Base-by-base conservation (phyloP, 495 filamentous ascomycete genomes). In the Trichoderma reesei region DNA sequence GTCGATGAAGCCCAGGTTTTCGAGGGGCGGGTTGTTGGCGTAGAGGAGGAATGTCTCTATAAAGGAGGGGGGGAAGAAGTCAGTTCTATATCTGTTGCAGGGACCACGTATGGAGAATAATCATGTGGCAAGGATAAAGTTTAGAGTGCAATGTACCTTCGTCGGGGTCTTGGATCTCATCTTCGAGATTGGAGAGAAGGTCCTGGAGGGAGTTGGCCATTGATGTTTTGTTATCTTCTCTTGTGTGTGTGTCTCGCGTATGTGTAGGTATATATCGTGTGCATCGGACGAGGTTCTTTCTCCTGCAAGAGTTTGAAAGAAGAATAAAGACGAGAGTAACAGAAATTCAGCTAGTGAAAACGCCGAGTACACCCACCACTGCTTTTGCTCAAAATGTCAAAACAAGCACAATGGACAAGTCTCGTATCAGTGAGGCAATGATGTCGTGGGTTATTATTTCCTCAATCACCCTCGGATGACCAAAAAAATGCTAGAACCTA, bases 41-140 rank as follows among this genome's bases (percentile, higher is more conserved):
- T 95, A 96, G 61, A 96, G 81, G 37, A 90, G 74, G 70, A 94
- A 96, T 42, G 89, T 87, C 78, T 98, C 93, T 96, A 20, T 7
- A 4, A 51, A 18, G 4, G 46, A 26, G 46, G n/a, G 20, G 10
- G 10, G 10, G 4, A 39, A 39, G 37, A 39, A 5, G 4, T 39
- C 37, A 10, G 10, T 39, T 39, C 4, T 39, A 39, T 39, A 39
- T n/a, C n/a, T n/a, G n/a, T n/a, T n/a, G n/a, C n/a, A n/a, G n/a
- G n/a, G n/a, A n/a, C n/a, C n/a, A n/a, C n/a, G n/a, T n/a, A n/a
- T n/a, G n/a, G n/a, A n/a, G n/a, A n/a, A n/a, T n/a, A n/a, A n/a
- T n/a, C n/a, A n/a, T n/a, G n/a, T n/a, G n/a, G n/a, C n/a, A 54
- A 34, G n/a, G 44, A 2, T 48, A 1, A 34, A n/a, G 34, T 4